Percentiles rank a stretch among this genome's conserved stretches.
These are phyloP conservation scores for Papiliotrema terrestris DNA, from an alignment of 1,284 basidiomycete species.

Conservation along the genomic window DNA sequence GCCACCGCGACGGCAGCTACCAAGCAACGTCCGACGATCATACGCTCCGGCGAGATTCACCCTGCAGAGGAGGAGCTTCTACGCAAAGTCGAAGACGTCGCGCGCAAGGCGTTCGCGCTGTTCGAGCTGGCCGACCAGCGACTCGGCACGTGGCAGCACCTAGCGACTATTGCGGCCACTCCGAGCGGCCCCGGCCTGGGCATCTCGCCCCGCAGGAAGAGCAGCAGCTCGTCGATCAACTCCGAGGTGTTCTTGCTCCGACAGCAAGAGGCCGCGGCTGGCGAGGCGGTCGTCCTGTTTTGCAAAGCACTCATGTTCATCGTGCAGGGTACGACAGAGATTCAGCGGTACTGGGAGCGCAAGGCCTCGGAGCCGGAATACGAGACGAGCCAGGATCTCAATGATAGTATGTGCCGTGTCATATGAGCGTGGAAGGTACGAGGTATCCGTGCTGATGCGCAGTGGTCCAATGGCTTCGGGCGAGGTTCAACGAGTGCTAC, in stretches of 20 bases:
- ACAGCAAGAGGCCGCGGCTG: slow-evolving; percentile 70
- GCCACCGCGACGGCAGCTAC: slow-evolving; percentile 26
- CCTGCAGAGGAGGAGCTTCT: slow-evolving; percentile 77
- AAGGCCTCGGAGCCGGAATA: slow-evolving; percentile 28
- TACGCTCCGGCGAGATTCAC: slow-evolving; percentile 52
- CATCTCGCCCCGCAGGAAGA: slow-evolving; percentile 16
- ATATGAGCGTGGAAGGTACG: not conserved
- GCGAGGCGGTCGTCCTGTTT: slow-evolving; percentile 82
- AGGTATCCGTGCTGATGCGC: slow-evolving; percentile 1
- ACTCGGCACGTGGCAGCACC: slow-evolving; percentile 64
- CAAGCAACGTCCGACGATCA: slow-evolving; percentile 32
- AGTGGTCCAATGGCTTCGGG: slow-evolving; percentile 58
- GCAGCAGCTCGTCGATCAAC: slow-evolving; percentile 22
- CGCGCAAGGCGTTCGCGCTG: slow-evolving; percentile 91
- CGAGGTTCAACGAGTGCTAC: slow-evolving; percentile 57
- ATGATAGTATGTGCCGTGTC: slow-evolving; percentile 51
- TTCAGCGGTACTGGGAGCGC: slow-evolving; percentile 50
- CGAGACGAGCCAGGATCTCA: slow-evolving; percentile 52
- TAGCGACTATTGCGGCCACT: slow-evolving; percentile 42
- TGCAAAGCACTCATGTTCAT: slow-evolving; percentile 90
- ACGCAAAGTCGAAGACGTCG: slow-evolving; percentile 73
- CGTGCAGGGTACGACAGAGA: slow-evolving; percentile 76
- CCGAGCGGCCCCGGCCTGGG: slow-evolving; percentile 13
- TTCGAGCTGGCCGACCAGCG: slow-evolving; percentile 91
- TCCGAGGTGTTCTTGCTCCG: slow-evolving; percentile 57